A percentile compares a stretch with the other conserved stretches of the same genome.
Evolutionary conservation across 2,329 filamentous ascomycete genomes (phyloP).

Genomic region (Exophiala sp.): DNA sequence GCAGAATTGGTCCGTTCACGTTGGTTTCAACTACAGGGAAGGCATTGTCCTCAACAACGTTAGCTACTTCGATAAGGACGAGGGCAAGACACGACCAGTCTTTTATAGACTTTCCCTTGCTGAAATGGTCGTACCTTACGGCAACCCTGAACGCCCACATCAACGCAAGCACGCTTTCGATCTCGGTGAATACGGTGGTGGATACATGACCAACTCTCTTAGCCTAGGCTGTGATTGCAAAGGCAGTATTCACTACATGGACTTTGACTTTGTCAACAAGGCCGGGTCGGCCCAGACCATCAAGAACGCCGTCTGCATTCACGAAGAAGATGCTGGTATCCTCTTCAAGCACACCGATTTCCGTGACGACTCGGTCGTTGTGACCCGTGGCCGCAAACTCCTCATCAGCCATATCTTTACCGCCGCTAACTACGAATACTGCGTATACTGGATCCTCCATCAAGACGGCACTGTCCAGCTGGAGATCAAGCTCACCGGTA

Average conservation of each 20-base stretch:
- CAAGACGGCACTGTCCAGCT: constrained; percentile 90
- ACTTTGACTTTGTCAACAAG: constrained; percentile 65
- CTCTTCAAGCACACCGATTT: constrained; percentile 95
- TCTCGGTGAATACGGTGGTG: constrained; percentile 46
- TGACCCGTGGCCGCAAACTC: constrained; percentile 81
- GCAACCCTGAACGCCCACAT: constrained; percentile 48
- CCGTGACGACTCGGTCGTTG: constrained; percentile 80
- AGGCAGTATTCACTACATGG: constrained; percentile 85
- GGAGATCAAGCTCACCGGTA: constrained; percentile 86
- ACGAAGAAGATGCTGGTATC: constrained; percentile 89
- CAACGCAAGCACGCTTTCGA: constrained; percentile 49
- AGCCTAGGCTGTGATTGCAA: constrained; percentile 63
- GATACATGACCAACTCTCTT: constrained; percentile 49
- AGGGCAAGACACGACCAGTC: constrained; percentile 66
- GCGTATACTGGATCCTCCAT: constrained; percentile 83
- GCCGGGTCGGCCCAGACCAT: constrained; percentile 73
- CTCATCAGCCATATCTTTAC: constrained; percentile 91
- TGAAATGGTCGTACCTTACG: constrained; percentile 87
- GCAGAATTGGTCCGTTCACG: constrained; percentile 92
- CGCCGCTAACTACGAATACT: constrained; percentile 94
- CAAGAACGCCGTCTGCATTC: constrained; percentile 93
- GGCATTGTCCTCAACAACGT: constrained; percentile 89
- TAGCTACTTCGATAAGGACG: constrained; percentile 74
- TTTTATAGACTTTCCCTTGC: constrained; percentile 87
- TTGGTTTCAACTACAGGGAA: constrained; percentile 93